Evolutionary conservation across 2,329 filamentous ascomycete genomes (phyloP).

Genomic region (Aspergillus ruber): DNA sequence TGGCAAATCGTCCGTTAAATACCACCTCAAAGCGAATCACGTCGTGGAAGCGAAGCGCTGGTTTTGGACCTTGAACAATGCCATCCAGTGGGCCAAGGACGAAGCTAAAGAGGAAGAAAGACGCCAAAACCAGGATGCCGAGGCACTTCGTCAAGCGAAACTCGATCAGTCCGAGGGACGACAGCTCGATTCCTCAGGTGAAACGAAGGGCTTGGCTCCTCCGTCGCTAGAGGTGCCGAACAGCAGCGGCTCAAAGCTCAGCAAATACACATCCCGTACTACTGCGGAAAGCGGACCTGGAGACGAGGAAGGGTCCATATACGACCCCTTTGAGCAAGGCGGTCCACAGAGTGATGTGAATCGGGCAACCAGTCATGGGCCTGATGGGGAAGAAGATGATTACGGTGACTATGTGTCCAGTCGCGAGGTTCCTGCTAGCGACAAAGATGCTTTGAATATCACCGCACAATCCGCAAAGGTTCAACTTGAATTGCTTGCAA

Average conservation of each 20-base stretch:
- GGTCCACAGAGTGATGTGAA: constrained; percentile 45
- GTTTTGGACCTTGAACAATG: constrained; percentile 99
- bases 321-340: constrained; percentile 54
- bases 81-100: constrained; percentile 97
- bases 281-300: constrained; percentile 42
- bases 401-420: constrained; percentile 75
- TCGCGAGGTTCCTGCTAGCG: constrained; percentile 64
- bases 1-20: constrained; percentile 97
- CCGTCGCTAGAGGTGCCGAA: constrained; percentile 30
- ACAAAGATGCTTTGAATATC: constrained; percentile 92
- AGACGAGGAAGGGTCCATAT: constrained; percentile 49
- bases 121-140: constrained; percentile 66
- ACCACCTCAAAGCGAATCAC: constrained; percentile 95
- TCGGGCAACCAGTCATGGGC: constrained; percentile 43
- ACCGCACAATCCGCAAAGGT: constrained; percentile 91
- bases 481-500: constrained; percentile 82
- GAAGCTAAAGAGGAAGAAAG: constrained; percentile 86
- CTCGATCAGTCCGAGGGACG: constrained; percentile 60
- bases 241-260: constrained; percentile 41
- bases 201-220: constrained; percentile 33
- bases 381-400: constrained; percentile 66
- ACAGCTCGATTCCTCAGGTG: constrained; percentile 40
- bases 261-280: constrained; percentile 42
- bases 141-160: constrained; percentile 71
- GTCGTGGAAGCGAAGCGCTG: constrained; percentile 96